Evolutionary conservation across 1,139 yeast genomes (phyloP).

Genomic region (Yamadazyma trypodendri): DNA sequence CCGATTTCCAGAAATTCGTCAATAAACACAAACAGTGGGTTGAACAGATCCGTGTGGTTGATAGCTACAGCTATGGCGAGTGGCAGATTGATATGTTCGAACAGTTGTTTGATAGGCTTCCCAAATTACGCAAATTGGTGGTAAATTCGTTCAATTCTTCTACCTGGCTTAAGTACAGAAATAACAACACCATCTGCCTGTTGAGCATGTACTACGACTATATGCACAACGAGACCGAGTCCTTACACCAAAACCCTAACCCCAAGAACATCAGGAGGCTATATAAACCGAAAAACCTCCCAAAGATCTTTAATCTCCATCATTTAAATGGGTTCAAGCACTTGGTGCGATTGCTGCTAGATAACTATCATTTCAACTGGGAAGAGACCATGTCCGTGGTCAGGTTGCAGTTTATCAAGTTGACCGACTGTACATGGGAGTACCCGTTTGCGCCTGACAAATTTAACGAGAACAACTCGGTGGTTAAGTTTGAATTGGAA

Average conservation of each 20-base stretch:
- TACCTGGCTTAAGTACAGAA: slow-evolving; percentile 42
- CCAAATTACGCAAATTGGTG: slow-evolving; percentile 21
- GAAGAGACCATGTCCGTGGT: slow-evolving; percentile 14
- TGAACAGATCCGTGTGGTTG: slow-evolving; percentile 27
- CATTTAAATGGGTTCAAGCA: slow-evolving; percentile 28
- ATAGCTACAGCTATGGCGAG: slow-evolving; percentile 40
- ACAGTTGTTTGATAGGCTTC: slow-evolving; percentile 20
- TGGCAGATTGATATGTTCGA: slow-evolving; percentile 39
- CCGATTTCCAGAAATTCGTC: slow-evolving; percentile 13
- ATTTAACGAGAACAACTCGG: slow-evolving; percentile 28
- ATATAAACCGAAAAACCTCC: slow-evolving; percentile 17
- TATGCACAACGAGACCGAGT: slow-evolving; percentile 22
- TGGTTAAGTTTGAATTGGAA: slow-evolving; percentile 23
- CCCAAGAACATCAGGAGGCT: slow-evolving; percentile 19
- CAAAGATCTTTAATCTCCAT: slow-evolving; percentile 30
- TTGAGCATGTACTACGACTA: slow-evolving; percentile 29
- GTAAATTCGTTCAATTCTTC: slow-evolving; percentile 39
- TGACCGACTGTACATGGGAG: slow-evolving; percentile 45
- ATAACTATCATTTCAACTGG: slow-evolving; percentile 37
- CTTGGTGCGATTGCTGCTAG: slow-evolving; percentile 22
- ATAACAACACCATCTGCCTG: slow-evolving; percentile 16
- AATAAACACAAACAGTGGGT: slow-evolving; percentile 13
- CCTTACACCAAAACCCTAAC: slow-evolving; percentile 14
- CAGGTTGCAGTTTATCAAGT: slow-evolving; percentile 14
- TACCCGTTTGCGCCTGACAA: slow-evolving; percentile 38